A percentile compares a stretch with the other conserved stretches of the same genome.
Conservation (phyloP, 2,329 filamentous ascomycete genomes). For the Epichloe glyceriae region DNA sequence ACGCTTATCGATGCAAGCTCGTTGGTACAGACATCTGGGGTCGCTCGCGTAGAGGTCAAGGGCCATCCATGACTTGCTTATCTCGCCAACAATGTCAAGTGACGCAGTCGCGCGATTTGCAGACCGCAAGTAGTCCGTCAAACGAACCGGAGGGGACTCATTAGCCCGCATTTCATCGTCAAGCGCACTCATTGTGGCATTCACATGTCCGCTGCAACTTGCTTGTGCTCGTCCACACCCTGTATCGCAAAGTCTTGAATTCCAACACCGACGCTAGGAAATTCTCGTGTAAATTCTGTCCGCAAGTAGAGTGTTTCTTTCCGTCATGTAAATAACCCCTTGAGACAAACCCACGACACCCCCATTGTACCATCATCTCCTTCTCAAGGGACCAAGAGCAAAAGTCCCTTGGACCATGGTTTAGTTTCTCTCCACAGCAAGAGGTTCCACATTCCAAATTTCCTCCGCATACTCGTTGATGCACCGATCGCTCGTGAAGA, state of each 20-base stretch:
- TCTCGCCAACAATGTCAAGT: neutral
- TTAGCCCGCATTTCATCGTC: neutral
- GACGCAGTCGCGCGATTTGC: neutral
- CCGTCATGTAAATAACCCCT: neutral
- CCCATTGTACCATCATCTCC: neutral
- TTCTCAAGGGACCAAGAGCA: neutral
- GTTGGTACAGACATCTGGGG: neutral
- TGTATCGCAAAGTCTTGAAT: neutral
- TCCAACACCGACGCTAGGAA: neutral
- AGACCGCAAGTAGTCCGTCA: neutral
- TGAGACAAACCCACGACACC: neutral
- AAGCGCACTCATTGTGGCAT: neutral
- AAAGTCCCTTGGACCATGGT: too few relatives aligned
- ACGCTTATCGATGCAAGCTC: neutral
- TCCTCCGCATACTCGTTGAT: conserved; percentile 95
- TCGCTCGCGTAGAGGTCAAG: neutral
- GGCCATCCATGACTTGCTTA: too few relatives aligned
- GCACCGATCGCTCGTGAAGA: conserved; percentile 90
- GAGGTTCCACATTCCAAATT: conserved; percentile 93
- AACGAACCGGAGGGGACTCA: neutral
- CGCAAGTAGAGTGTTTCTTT: neutral
- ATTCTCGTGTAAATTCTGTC: neutral
- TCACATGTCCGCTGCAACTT: neutral
- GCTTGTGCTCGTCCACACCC: neutral
- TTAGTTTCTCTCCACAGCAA: conserved; percentile 29